Evolutionary conservation across 2,329 filamentous ascomycete species (phyloP).

Genomic region (Colletotrichum incanum): DNA sequence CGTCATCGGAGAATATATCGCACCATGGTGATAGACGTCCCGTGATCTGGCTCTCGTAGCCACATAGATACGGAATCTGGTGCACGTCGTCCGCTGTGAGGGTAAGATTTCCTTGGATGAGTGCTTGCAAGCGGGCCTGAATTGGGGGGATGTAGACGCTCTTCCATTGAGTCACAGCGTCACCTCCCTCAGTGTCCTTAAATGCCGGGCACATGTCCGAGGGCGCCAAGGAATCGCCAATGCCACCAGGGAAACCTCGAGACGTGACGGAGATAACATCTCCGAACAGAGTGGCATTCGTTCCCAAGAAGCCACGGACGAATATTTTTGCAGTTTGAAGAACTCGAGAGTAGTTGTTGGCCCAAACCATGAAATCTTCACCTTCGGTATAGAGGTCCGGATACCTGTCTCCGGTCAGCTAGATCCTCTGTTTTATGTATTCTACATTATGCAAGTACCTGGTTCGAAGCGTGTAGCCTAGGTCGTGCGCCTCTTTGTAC

Average conservation of each 20-base stretch:
- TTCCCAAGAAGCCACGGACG: slow-evolving; percentile 72
- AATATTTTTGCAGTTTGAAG: slow-evolving; percentile 76
- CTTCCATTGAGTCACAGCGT: slow-evolving; percentile 64
- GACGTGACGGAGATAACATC: slow-evolving; percentile 72
- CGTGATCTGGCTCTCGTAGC: slow-evolving; percentile 79
- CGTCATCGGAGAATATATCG: slow-evolving; percentile 72
- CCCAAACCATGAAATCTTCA: slow-evolving; percentile 72
- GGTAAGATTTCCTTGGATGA: slow-evolving; percentile 69
- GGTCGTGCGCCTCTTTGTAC: slow-evolving; percentile 72
- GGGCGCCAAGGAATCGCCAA: slow-evolving; percentile 75
- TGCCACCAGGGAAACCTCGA: slow-evolving; percentile 64
- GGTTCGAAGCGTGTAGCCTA: slow-evolving; percentile 68
- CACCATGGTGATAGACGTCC: slow-evolving; percentile 76
- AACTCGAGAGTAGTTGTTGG: slow-evolving; percentile 76
- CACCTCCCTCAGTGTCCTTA: slow-evolving; percentile 66
- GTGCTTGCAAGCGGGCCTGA: slow-evolving; percentile 66
- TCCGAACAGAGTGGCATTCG: slow-evolving; percentile 67
- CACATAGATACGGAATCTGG: slow-evolving; percentile 79
- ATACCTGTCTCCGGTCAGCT: slow-evolving; percentile 51
- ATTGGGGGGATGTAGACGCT: slow-evolving; percentile 68
- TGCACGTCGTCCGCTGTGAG: slow-evolving; percentile 68
- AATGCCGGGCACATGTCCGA: slow-evolving; percentile 76
- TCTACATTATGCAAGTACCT: slow-evolving; percentile 48
- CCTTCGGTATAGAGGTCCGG: slow-evolving; percentile 66
- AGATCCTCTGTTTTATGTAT: neutral